Conservation (phyloP, 202 grass and related monocot genomes). For the Bolboschoenoplectus hybrid region DNA sequence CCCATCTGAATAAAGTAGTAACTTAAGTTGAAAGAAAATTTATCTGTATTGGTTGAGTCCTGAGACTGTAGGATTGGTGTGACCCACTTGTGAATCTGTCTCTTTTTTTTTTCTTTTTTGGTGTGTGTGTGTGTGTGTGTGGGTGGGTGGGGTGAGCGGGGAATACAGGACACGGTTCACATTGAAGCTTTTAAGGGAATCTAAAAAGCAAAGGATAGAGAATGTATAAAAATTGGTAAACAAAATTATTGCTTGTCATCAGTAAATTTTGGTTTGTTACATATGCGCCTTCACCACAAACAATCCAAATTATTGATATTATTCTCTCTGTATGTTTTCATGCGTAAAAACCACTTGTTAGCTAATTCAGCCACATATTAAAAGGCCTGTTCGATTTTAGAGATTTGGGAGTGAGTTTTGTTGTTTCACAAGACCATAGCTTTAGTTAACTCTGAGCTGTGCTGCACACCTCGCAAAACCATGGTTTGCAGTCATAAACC, state of each 20-base stretch:
- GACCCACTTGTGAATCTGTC: not conserved
- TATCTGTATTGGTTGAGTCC: not conserved
- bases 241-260: not conserved
- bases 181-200: not conserved
- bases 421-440: not conserved
- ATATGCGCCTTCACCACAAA: not conserved
- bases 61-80: not conserved
- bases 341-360: not conserved
- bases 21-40: not conserved
- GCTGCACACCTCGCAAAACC: not conserved
- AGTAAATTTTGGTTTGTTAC: not conserved
- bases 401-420: constrained; percentile 14
- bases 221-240: not conserved
- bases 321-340: not conserved
- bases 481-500: not conserved
- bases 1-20: not conserved
- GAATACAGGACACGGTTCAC: not conserved
- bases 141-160: not conserved
- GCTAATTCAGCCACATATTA: not conserved
- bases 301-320: not conserved
- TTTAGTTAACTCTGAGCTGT: not conserved
- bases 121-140: not conserved
- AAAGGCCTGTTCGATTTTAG: not conserved
- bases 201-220: not conserved
- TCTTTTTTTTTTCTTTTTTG: not conserved